phyloP scores from a whole-genome alignment of 345 rosid species.

The Pseudoturritis turrita region DNA sequence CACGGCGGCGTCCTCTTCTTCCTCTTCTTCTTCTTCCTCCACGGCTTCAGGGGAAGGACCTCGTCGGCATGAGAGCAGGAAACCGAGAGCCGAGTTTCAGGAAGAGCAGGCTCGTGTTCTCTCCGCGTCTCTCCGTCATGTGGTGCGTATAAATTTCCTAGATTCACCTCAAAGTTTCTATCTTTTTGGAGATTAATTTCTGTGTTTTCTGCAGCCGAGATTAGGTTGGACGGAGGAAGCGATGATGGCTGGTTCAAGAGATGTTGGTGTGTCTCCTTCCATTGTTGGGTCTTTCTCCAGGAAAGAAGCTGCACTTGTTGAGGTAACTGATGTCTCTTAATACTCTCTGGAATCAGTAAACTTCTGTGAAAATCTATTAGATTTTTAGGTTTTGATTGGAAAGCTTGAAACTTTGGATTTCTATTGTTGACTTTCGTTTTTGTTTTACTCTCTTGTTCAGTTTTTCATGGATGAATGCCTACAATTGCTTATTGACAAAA shows the following conservation, averaged over 20 bases:
- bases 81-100: conserved; percentile 49
- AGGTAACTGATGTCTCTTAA: conserved; percentile 41
- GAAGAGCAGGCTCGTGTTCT: conserved; percentile 82
- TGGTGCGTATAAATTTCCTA: conserved; percentile 38
- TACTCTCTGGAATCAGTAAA: neutral
- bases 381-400: neutral
- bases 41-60: conserved; percentile 39
- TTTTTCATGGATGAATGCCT: conserved; percentile 89
- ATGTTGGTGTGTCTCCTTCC: conserved; percentile 81
- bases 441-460: conserved; percentile 38
- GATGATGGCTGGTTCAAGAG: conserved; percentile 90
- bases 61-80: conserved; percentile 37
- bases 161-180: neutral
- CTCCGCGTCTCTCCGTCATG: conserved; percentile 73
- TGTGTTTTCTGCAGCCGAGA: conserved; percentile 36
- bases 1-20: conserved; percentile 31
- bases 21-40: conserved; percentile 34
- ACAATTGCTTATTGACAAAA: conserved; percentile 61
- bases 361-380: neutral
- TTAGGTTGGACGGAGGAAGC: conserved; percentile 90
- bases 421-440: neutral
- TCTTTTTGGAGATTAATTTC: neutral
- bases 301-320: conserved; percentile 85
- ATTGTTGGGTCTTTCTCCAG: conserved; percentile 81
- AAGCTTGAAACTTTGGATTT: neutral